Base-by-base conservation (phyloP, 805 yeast genomes). In the Candida qinlingensis region DNA sequence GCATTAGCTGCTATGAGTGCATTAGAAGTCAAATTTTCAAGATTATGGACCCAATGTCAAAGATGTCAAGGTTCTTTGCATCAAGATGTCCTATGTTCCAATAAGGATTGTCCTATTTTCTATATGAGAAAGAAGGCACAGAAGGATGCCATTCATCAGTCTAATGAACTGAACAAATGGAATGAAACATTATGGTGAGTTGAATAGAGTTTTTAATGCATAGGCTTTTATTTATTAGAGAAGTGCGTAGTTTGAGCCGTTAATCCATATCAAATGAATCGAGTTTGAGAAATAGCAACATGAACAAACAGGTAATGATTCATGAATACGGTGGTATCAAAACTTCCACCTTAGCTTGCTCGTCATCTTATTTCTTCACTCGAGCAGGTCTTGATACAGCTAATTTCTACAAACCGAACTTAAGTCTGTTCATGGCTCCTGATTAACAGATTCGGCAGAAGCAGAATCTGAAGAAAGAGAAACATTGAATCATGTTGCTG, bases 41-140 rank as follows among this genome's bases (percentile, higher is more conserved):
- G 95, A 54, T 70, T 94, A 53, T 94, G 99, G 99, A 92, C 98
- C 0, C 96, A 94, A 63, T 95, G 99, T 65, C 99, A 94, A 69
- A 73, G 97, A 50, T 94, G 99, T 66, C 97, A 95, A 59, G 98
- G 98, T 0, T 87, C 94, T 28, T 70, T 95, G 47, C 97, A 94
- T 60, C 97, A 90, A 67, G 98, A 94, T 58, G 98, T 94, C 4
- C 72, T 92, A 27, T 94, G 99, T 66, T 83, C 96, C 0, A 89
- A 92, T 56, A 90, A 91, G 56, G 98, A 94, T 66, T 94, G 99
- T 70, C 97, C 97, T 2, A 94, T 94, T 36, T 94, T 94, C 61
- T 94, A 94, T 65, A 94, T 94, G 99, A 76, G 99, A 61, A 91
- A 70, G 39, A 72, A 72, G 51, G 72, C 71, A 13, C 72, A 64